Base-by-base conservation (phyloP, 768 basidiomycete species). In the Trametes punicea region DNA sequence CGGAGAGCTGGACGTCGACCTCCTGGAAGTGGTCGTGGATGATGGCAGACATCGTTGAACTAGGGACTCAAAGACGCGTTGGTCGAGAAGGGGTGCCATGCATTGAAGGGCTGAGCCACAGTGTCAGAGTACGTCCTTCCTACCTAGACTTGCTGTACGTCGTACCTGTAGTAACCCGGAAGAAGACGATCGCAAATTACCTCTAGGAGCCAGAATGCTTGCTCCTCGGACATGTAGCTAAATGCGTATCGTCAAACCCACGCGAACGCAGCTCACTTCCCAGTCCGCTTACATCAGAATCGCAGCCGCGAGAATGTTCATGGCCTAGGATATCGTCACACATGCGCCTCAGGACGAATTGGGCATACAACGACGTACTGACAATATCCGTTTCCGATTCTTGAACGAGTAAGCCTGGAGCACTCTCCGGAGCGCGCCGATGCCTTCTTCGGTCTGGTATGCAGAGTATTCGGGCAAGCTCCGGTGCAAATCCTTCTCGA, bases 191-290 rank as follows among this genome's bases (percentile, higher is more conserved):
- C 93, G 63, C 97, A 98, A 6, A 99, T 78, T 1, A 98, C 92
- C 66, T 95, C 91, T 6, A 99, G 78, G 6, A 98, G 77, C 95
- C 95, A 98, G 70, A 99, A 99, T 10, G 95, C 87, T 70, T 98
- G 96, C 64, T 98, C 97, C 71, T 99, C 97, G 2, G 93, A 96
- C 93, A 97, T 93, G 70, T 98, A 99, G 59, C 95, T 98, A n/a
- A n/a, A n/a, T n/a, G n/a, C n/a, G 16, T 7, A 29, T 30, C 6
- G 34, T 11, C 20, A 34, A 61, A 30, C 21, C 29, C 42, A 29
- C 29, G 47, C 16, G 26, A 26, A 40, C 25, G 16, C 27, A 34
- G 11, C 26, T 34, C 21, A 26, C 26, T 10, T n/a, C n/a, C 39
- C 21, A 38, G 41, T 2, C 0, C 20, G 69, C 82, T 61, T 64